Base-by-base conservation (phyloP, 2,329 filamentous ascomycete species). In the Tolypocladium nubicola region DNA sequence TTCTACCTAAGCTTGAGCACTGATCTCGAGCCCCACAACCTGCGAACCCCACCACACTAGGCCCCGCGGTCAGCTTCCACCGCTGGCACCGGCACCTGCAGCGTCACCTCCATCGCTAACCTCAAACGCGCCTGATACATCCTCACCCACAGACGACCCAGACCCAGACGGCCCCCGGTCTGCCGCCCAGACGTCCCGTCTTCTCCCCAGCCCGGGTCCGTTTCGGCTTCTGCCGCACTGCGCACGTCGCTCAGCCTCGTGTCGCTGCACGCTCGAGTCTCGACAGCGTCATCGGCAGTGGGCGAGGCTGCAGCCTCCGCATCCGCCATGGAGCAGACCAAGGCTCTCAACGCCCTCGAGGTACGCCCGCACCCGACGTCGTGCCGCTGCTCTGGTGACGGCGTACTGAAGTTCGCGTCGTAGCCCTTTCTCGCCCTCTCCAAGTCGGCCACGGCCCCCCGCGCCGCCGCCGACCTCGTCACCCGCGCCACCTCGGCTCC, bases 391-490 rank as follows among this genome's bases (percentile, higher is more conserved):
- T n/a, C 47, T 7, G 2, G 19, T 2, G 26, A 4, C 19, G 8
- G 1, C 7, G 19, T 21, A 23, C 38, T 26, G 33, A 26, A 14
- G 1, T 10, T 19, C 76, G 75, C 40, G 76, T 1, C 80, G 13
- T 78, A 96, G 79, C 91, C 92, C n/a, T 97, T 93, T 76, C 78
- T 99, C 59, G 88, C 88, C 55, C 88, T 97, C 62, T 88, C 88
- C 67, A 94, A 92, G 70, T 89, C 90, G 13, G 90, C 90, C 61
- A 89, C 84, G 8, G 90, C 91, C 13, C 87, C 90, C 45, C 87
- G 89, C 64, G 90, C 91, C 58, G 88, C 92, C 47, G 87, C 89
- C 67, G 91, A 96, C 70, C 83, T 97, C 56, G 83, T 97, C 70
- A 84, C 81, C 50, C 89, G 91, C 73, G 94, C 92, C 60, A 97